Conservation (phyloP, 2,329 filamentous ascomycete species). For the Aspergillus sp. region DNA sequence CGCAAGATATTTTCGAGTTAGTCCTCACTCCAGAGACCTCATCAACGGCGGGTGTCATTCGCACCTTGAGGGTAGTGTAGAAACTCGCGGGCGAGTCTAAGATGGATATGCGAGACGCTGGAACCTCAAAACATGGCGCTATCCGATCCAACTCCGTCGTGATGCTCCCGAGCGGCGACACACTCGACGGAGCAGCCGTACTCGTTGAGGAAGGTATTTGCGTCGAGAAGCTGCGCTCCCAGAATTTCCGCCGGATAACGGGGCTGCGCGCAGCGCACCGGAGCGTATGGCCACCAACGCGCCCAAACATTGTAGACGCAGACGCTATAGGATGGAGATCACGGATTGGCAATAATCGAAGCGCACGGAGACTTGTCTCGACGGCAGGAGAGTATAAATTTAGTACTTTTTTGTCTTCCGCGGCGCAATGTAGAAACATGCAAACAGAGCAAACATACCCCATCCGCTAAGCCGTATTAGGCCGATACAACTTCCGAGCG, state of each 20-base stretch:
- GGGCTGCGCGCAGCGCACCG: conserved; percentile 35
- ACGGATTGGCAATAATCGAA: not conserved
- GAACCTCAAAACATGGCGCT: conserved; percentile 84
- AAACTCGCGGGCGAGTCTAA: conserved; percentile 82
- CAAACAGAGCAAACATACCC: conserved; percentile 38
- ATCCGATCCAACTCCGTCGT: conserved; percentile 80
- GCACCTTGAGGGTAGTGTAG: conserved; percentile 84
- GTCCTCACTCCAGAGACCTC: not conserved
- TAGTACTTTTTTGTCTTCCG: not conserved
- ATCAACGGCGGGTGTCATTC: not conserved
- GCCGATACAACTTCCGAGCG: conserved; percentile 22
- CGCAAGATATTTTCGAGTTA: conserved; percentile 6
- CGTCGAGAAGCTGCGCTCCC: conserved; percentile 40
- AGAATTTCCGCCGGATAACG: conserved; percentile 30
- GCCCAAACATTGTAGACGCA: conserved; percentile 35
- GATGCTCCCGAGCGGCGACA: conserved; percentile 58
- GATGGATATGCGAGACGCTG: conserved; percentile 76
- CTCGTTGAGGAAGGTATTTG: conserved; percentile 25
- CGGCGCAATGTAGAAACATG: conserved; percentile 10
- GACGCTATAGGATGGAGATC: not conserved
- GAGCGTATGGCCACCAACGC: conserved; percentile 39
- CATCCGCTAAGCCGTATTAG: conserved; percentile 26
- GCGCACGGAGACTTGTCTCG: not conserved
- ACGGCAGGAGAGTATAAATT: not conserved
- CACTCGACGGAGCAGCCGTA: conserved; percentile 27